Base-by-base conservation (phyloP, 768 basidiomycete species). In the Suillus ampliporus region DNA sequence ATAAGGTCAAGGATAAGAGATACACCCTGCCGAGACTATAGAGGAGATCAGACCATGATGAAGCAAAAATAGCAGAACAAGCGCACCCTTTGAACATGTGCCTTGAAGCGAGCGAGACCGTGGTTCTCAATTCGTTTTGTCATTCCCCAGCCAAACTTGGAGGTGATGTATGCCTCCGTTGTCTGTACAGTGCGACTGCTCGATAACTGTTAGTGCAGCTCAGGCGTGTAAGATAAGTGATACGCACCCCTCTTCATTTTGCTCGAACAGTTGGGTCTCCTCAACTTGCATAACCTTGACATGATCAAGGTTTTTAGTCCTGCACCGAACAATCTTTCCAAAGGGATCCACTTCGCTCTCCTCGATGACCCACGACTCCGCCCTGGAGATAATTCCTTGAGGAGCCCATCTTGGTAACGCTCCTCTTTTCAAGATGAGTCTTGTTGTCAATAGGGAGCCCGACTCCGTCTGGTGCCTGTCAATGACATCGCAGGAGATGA, bases 401-500 rank as follows among this genome's bases (percentile, higher is more conserved):
- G 91, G 92, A 9, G 92, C 92, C 96, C 96, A 99, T 68, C 90
- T 83, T 0, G 96, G 96, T 62, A 97, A 81, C n/a, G 91, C 85
- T 7, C 95, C 96, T 28, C 88, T 85, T 79, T 99, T 99, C 69
- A 97, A 83, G 68, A 99, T 94, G 66, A 99, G 89, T 23, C 96
- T 87, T 2, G 91, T 95, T 11, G 96, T 97, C 61, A 89, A 75
- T 21, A 98, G 83, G 17, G 90, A 85, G 44, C 95, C 95, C 3
- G 83, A 77, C 14, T 89, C 82, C 1, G 92, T 88, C 67, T 91
- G 80, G 21, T 78, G 82, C 67, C 96, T 91, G 59, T 92, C 91
- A 67, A 99, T 88, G 71, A 98, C 95, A 80, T 98, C 96, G 83
- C 94, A 96, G 5, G 95, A 95, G 67, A 96, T 78, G 75, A 99